A percentile compares a stretch with the other conserved stretches of the same genome.
phyloP scores from a whole-genome alignment of 805 yeast species.

The Lipomyces spencermartinsiae region DNA sequence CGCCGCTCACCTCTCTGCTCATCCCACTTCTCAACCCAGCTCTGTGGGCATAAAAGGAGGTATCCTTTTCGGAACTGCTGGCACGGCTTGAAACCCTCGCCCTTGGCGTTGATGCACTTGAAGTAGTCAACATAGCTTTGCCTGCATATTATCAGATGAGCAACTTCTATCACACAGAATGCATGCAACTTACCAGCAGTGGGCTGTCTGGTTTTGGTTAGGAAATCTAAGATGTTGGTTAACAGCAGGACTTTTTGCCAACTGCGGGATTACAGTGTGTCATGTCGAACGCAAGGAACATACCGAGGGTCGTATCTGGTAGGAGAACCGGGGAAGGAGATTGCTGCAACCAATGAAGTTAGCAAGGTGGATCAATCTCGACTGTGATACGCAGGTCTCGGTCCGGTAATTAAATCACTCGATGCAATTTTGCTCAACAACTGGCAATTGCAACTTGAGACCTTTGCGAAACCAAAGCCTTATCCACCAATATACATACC shows the following conservation, averaged over 20 bases:
- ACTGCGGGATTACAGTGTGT: background rate
- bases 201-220: slow-evolving; percentile 95
- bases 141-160: slow-evolving; percentile 16
- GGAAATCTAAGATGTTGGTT: slow-evolving; percentile 67
- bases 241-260: background rate
- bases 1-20: slow-evolving; percentile 48
- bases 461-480: background rate
- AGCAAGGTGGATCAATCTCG: background rate
- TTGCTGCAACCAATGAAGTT: background rate
- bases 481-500: background rate
- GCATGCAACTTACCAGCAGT: slow-evolving; percentile 69
- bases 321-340: slow-evolving; percentile 19
- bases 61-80: slow-evolving; percentile 91
- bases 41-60: slow-evolving; percentile 48
- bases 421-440: background rate
- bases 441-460: background rate
- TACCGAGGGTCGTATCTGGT: slow-evolving; percentile 34
- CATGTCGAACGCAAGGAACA: background rate
- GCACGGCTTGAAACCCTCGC: slow-evolving; percentile 98
- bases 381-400: background rate
- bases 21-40: slow-evolving; percentile 51
- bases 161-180: background rate
- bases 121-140: slow-evolving; percentile 97
- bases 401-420: background rate
- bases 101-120: slow-evolving; percentile 95